A percentile compares a stretch with the other conserved stretches of the same genome.
These are phyloP conservation scores for Coemansia biformis DNA, from an alignment of 192 early-diverging fungal genomes.

Conservation along the genomic window DNA sequence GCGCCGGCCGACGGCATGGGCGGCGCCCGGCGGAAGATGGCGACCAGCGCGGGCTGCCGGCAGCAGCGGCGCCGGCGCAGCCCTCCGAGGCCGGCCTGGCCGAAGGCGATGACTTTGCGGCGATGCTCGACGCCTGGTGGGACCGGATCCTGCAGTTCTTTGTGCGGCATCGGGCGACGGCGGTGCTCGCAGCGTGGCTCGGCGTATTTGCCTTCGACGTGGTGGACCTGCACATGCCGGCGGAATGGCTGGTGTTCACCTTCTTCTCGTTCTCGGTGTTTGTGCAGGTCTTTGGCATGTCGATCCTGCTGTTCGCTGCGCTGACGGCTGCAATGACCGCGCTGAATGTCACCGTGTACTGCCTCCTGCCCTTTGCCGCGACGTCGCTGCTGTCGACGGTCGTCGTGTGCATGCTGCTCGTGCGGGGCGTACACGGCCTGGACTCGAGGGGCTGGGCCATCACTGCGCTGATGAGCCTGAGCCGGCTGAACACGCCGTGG, in stretches of 20 bases:
- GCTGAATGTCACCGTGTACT: conserved; percentile 33
- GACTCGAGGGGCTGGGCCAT: conserved; percentile 42
- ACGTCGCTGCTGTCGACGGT: conserved; percentile 37
- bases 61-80: too few species aligned
- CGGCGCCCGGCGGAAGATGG: too few species aligned
- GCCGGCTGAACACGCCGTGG: conserved; percentile 35
- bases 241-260: conserved; percentile 49
- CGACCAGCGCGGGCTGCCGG: too few species aligned
- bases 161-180: conserved; percentile 31
- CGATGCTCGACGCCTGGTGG: conserved; percentile 26
- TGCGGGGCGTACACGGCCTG: conserved; percentile 41
- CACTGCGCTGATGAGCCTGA: conserved; percentile 33
- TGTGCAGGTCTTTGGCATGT: conserved; percentile 49
- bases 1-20: too few species aligned
- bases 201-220: conserved; percentile 32
- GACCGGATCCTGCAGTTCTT: conserved; percentile 33
- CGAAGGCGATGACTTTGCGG: conserved; percentile 15
- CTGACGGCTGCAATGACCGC: conserved; percentile 35
- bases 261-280: conserved; percentile 49
- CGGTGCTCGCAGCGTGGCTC: conserved; percentile 32
- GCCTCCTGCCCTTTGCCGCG: conserved; percentile 20
- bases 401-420: conserved; percentile 48
- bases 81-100: background rate
- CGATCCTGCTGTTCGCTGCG: conserved; percentile 34
- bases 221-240: conserved; percentile 37